Evolutionary conservation across 768 basidiomycete species (phyloP).

Genomic region (Boletus subcaerulescens): DNA sequence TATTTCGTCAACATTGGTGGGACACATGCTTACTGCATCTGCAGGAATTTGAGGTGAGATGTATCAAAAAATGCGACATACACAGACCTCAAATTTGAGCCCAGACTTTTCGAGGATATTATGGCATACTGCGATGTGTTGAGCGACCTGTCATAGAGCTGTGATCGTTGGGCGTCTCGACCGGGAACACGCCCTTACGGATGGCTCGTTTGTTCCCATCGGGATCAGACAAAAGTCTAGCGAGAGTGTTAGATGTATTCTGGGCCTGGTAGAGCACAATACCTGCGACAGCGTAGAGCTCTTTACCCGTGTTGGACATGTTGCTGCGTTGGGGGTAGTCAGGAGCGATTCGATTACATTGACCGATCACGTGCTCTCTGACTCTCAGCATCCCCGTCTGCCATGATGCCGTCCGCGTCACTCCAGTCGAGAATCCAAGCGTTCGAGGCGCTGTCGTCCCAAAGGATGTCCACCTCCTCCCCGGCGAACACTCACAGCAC

Average conservation of each 20-base stretch:
- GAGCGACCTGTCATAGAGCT: slow-evolving; percentile 51
- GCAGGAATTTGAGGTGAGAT: not conserved
- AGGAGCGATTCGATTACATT: not conserved
- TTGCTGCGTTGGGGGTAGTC: no score
- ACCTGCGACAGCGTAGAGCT: slow-evolving; percentile 82
- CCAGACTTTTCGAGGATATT: slow-evolving; percentile 80
- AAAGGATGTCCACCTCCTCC: slow-evolving; percentile 14
- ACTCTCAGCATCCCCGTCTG: not conserved
- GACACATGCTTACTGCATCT: slow-evolving; percentile 39
- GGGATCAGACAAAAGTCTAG: slow-evolving; percentile 88
- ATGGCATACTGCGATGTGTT: slow-evolving; percentile 80
- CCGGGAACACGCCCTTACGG: slow-evolving; percentile 42
- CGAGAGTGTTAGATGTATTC: not conserved
- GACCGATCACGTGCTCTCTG: not conserved
- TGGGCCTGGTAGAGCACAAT: not conserved
- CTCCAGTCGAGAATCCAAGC: slow-evolving; percentile 60
- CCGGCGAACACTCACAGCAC: slow-evolving; percentile 4
- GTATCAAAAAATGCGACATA: not conserved
- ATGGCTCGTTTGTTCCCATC: slow-evolving; percentile 72
- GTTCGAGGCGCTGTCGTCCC: slow-evolving; percentile 53
- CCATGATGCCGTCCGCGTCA: slow-evolving; percentile 47
- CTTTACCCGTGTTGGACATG: slow-evolving; percentile 25
- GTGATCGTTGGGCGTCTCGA: slow-evolving; percentile 2
- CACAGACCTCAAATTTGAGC: slow-evolving; percentile 71
- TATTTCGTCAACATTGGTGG: slow-evolving; percentile 32